Conservation (phyloP, 495 filamentous ascomycete species). For the Darksidea phi region DNA sequence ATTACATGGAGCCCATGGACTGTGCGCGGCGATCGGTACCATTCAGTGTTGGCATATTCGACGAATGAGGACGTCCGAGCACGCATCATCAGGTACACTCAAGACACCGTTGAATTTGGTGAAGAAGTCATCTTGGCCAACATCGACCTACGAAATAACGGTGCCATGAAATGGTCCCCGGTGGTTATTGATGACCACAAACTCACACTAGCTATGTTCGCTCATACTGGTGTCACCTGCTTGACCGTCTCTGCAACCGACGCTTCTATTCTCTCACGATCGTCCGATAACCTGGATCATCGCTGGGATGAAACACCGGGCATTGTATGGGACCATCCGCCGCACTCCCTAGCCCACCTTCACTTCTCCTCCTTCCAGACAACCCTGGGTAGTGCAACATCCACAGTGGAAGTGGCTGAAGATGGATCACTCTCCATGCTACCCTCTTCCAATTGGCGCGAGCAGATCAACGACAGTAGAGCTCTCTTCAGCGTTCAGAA, state of each 20-base stretch:
- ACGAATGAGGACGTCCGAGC: constrained; percentile 31
- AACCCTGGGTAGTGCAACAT: constrained; percentile 12
- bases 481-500: constrained; percentile 47
- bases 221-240: constrained; percentile 6
- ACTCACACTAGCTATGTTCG: constrained; percentile 21
- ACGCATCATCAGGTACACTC: constrained; percentile 8
- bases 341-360: neutral
- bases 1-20: constrained; percentile 45
- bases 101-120: constrained; percentile 6
- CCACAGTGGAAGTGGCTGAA: constrained; percentile 12
- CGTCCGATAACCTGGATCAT: constrained; percentile 16
- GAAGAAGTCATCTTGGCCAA: constrained; percentile 14
- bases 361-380: constrained; percentile 27
- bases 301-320: constrained; percentile 33
- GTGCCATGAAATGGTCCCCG: constrained; percentile 26
- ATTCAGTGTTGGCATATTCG: constrained; percentile 43
- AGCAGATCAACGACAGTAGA: constrained; percentile 23
- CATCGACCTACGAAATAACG: constrained; percentile 13
- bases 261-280: neutral
- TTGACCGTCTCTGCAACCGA: constrained; percentile 17
- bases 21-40: constrained; percentile 26
- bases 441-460: constrained; percentile 22
- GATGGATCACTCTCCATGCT: neutral
- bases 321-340: constrained; percentile 13
- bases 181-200: neutral